Percentiles rank a stretch among this genome's conserved stretches.
Evolutionary conservation across 768 basidiomycete species (phyloP).

Genomic region (Hemileccinum rubropunctum): DNA sequence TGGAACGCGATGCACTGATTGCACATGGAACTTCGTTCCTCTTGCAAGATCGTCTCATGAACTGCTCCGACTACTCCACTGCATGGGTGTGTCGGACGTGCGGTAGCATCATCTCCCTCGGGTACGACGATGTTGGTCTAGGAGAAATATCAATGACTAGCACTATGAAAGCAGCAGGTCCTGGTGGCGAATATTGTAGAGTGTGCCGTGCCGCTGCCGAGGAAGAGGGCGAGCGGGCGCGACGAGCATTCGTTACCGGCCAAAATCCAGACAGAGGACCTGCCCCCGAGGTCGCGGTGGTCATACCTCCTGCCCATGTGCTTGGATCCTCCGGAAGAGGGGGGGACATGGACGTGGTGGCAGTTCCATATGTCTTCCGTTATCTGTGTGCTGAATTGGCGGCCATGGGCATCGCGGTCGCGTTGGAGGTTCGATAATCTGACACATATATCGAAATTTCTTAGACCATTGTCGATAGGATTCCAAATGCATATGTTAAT

Average conservation of each 20-base stretch:
- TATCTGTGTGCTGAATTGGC: constrained; percentile 95
- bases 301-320: constrained; percentile 66
- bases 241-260: constrained; percentile 58
- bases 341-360: constrained; percentile 90
- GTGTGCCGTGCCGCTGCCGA: constrained; percentile 79
- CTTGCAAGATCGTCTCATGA: constrained; percentile 98
- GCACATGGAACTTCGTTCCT: constrained; percentile 99
- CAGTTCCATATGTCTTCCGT: constrained; percentile 92
- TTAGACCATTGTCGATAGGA: neutral
- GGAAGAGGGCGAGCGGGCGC: constrained; percentile 58
- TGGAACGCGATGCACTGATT: constrained; percentile 98
- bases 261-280: constrained; percentile 41
- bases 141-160: constrained; percentile 57
- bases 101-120: constrained; percentile 92
- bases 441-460: neutral
- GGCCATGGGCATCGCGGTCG: constrained; percentile 96
- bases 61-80: constrained; percentile 99
- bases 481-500: constrained; percentile 15
- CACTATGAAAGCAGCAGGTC: constrained; percentile 58
- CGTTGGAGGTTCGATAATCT: constrained; percentile 65
- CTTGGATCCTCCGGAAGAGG: constrained; percentile 59
- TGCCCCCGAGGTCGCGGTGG: constrained; percentile 56
- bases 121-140: constrained; percentile 85
- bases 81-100: constrained; percentile 98
- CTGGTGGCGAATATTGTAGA: constrained; percentile 91